Conservation (phyloP, 805 yeast species). For the Sungouiozyma intestinalis region DNA sequence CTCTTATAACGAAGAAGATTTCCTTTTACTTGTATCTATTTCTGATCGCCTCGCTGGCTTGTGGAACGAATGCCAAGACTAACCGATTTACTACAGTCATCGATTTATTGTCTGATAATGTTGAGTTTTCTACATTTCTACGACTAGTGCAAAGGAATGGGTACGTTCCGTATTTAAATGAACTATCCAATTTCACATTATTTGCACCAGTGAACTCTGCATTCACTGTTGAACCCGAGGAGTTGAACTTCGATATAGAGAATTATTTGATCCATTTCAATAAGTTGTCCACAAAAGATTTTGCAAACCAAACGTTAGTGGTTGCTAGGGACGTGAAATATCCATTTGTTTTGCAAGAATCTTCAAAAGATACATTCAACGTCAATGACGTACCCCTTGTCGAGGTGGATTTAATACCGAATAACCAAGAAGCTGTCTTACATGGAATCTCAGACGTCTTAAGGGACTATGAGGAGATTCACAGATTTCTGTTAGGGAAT, state of each 20-base stretch:
- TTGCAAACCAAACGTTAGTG: constrained; percentile 9
- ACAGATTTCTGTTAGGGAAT: constrained; percentile 15
- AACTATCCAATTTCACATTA: constrained; percentile 53
- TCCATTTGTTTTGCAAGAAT: constrained; percentile 14
- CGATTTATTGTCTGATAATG: constrained; percentile 58
- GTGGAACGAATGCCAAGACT: constrained; percentile 8
- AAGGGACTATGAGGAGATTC: constrained; percentile 28
- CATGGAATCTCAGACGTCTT: constrained; percentile 50
- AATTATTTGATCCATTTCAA: constrained; percentile 28
- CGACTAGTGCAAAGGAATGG: constrained; percentile 52
- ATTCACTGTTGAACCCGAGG: constrained; percentile 29
- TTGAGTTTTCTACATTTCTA: constrained; percentile 56
- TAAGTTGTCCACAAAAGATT: constrained; percentile 20
- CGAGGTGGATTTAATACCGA: constrained; percentile 47
- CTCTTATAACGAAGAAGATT: background rate
- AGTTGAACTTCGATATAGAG: constrained; percentile 14
- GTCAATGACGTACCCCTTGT: constrained; percentile 32
- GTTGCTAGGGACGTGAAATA: constrained; percentile 10
- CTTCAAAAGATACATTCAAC: constrained; percentile 1
- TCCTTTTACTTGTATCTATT: background rate
- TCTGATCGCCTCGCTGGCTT: background rate
- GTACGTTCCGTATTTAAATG: constrained; percentile 50
- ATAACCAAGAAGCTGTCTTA: constrained; percentile 52
- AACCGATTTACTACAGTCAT: constrained; percentile 38
- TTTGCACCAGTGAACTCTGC: constrained; percentile 78